A percentile compares a stretch with the other conserved stretches of the same genome.
phyloP scores from a whole-genome alignment of 805 yeast species.

The Wickerhamiella siamensis region DNA sequence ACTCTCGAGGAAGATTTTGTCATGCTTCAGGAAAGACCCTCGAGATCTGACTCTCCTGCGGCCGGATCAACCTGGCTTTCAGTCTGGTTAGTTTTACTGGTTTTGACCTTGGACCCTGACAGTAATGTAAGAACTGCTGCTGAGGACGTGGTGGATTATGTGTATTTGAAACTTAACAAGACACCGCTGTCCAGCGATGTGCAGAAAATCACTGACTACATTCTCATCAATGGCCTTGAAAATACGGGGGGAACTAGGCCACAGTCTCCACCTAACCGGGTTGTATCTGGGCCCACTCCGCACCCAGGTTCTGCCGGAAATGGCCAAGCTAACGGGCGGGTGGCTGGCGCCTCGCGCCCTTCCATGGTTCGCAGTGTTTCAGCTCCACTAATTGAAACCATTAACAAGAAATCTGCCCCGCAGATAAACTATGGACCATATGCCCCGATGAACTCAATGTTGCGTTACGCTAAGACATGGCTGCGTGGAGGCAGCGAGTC shows the following conservation, averaged over 20 bases:
- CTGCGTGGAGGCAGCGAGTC: not conserved
- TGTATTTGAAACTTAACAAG: constrained; percentile 47
- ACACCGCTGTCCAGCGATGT: constrained; percentile 54
- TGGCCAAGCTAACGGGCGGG: not conserved
- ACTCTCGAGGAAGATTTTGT: constrained; percentile 71
- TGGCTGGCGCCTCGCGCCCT: not conserved
- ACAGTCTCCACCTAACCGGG: not conserved
- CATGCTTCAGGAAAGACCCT: constrained; percentile 41
- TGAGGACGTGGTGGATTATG: constrained; percentile 57
- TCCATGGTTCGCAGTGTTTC: not conserved
- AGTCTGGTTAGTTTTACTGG: constrained; percentile 72
- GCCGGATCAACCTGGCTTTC: constrained; percentile 78
- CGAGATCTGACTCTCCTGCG: constrained; percentile 57
- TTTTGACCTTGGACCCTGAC: constrained; percentile 79
- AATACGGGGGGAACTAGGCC: not conserved
- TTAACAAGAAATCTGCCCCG: not conserved
- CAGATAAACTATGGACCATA: not conserved
- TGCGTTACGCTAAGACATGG: not conserved
- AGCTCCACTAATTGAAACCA: not conserved
- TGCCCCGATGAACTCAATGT: not conserved
- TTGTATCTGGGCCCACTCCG: not conserved
- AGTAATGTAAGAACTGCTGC: constrained; percentile 63
- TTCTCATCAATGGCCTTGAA: constrained; percentile 1
- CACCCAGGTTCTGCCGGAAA: not conserved
- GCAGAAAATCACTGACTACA: constrained; percentile 25